These are phyloP conservation scores for Aspergillus brasiliensis DNA, from an alignment of 2,329 filamentous ascomycete genomes.

Conservation along the genomic window DNA sequence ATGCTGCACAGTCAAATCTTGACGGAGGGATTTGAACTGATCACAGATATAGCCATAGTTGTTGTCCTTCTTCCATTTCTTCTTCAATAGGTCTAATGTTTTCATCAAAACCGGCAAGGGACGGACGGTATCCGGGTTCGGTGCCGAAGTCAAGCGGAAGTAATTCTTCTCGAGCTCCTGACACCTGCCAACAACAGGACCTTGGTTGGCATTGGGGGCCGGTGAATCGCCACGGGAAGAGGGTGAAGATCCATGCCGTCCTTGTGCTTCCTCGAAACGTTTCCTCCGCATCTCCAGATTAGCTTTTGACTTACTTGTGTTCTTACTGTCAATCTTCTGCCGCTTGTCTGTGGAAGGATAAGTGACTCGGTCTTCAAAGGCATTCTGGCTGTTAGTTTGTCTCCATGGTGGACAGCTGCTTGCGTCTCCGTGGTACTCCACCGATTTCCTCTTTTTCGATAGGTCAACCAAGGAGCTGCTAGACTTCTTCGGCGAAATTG, in stretches of 20 bases:
- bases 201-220: conserved; percentile 48
- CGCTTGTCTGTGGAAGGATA: conserved; percentile 58
- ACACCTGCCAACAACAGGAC: conserved; percentile 83
- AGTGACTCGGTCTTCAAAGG: conserved; percentile 75
- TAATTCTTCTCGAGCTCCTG: conserved; percentile 89
- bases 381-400: conserved; percentile 63
- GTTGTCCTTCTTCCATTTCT: conserved; percentile 89
- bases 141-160: conserved; percentile 86
- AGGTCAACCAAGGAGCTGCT: conserved; percentile 29
- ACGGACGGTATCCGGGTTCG: conserved; percentile 84
- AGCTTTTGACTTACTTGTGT: conserved; percentile 85
- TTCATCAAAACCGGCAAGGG: conserved; percentile 78
- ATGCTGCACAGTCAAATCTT: conserved; percentile 96
- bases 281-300: conserved; percentile 85
- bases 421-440: conserved; percentile 59
- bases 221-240: conserved; percentile 52
- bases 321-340: conserved; percentile 53
- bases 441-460: conserved; percentile 81
- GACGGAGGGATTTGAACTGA: conserved; percentile 97
- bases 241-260: conserved; percentile 43
- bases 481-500: conserved; percentile 23
- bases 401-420: conserved; percentile 70
- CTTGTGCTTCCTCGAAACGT: conserved; percentile 69
- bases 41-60: conserved; percentile 99
- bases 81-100: conserved; percentile 84